Evolutionary conservation across 768 basidiomycete species (phyloP), one percentile per base, ranked within the genome.

Genomic region (Udeniomyces megalosporus): DNA sequence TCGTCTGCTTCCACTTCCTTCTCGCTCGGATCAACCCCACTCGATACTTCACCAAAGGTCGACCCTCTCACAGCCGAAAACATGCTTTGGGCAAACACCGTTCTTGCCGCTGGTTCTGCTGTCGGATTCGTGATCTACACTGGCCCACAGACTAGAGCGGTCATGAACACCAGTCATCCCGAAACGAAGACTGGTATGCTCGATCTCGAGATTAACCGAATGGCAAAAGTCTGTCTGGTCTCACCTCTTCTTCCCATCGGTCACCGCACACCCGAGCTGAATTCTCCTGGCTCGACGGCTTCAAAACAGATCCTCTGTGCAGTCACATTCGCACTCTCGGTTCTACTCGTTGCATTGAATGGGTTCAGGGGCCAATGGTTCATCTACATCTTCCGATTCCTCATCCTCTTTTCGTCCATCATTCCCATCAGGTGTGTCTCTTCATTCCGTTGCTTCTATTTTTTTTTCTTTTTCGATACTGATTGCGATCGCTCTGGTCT

Each of bases 91-190:
- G 81, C 92, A 0, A 97, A 97, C 72, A 97, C 95, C 0, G 95
- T 99, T 3, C 79, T 99, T 32, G 93, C 95, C 22, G 89, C 95
- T 0, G 95, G 93, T 1, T 84, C 84, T 26, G 91, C 88, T 0
- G 80, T 97, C 44, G 91, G 92, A 3, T 84, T 97, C 60, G 83
- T 99, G 24, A 79, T 95, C 3, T 99, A 96, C 71, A 97, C 95
- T 2, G 95, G 95, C 0, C 75, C 84, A 0, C 92, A 99, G 73
- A 97, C 93, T 7, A 78, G 95, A 60, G 95, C 95, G 1, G 93
- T 96, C 26, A 90, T 99, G 89, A 99, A 99, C 68, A 99, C 95
- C 4, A 91, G 88, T 68, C 90, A 93, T 74, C 92, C 95, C 0
- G 85, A 84, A 67, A 97, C 92, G 1, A 99, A 99, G 73, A 81